Evolutionary conservation across 805 yeast species (phyloP).

Genomic region (Lipomyces mesembrius): DNA sequence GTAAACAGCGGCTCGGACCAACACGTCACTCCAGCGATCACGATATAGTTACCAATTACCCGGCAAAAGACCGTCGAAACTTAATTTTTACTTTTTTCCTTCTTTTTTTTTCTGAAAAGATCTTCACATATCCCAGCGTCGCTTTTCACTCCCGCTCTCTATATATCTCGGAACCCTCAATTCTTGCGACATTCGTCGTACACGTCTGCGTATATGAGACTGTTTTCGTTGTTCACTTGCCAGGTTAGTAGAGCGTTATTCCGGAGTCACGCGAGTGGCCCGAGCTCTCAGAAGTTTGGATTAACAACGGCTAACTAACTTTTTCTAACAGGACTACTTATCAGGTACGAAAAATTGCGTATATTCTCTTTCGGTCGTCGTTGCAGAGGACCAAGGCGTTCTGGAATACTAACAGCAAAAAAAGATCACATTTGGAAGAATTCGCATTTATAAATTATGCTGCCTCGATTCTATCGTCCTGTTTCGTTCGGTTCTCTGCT

Average conservation of each 20-base stretch:
- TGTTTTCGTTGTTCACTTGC: constrained; percentile 33
- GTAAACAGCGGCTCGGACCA: too few species aligned
- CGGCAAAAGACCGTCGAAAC: not conserved
- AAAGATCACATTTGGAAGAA: constrained; percentile 37
- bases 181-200: constrained; percentile 2
- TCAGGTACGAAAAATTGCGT: constrained; percentile 25
- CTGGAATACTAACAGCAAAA: not conserved
- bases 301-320: constrained; percentile 17
- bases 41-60: not conserved
- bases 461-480: constrained; percentile 19
- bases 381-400: not conserved
- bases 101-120: not conserved
- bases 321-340: constrained; percentile 31
- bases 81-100: constrained; percentile 10
- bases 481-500: constrained; percentile 10
- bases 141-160: constrained; percentile 31
- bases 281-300: not conserved
- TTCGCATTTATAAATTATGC: constrained; percentile 19
- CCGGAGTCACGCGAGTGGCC: not conserved
- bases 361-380: not conserved
- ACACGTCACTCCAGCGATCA: not conserved
- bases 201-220: constrained; percentile 30
- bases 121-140: not conserved
- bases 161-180: not conserved
- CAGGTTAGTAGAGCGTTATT: constrained; percentile 26